phyloP scores from a whole-genome alignment of 495 filamentous ascomycete species.

The Zalerion maritima region DNA sequence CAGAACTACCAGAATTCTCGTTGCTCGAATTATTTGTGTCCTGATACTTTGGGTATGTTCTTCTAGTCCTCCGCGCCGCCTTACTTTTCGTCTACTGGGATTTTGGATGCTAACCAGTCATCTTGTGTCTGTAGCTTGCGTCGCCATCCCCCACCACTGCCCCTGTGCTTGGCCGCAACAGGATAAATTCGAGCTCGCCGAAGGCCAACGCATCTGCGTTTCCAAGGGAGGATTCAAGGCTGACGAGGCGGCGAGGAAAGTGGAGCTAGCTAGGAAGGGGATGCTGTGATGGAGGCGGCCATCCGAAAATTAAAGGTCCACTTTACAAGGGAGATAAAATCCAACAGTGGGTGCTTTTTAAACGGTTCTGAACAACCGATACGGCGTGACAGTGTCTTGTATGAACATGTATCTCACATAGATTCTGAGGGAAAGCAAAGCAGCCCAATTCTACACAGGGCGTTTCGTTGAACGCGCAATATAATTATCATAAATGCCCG shows the following conservation, averaged over 20 bases:
- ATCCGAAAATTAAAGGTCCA: too few relatives aligned
- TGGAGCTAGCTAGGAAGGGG: slow-evolving; percentile 73
- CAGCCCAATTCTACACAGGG: too few relatives aligned
- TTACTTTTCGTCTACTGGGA: neutral
- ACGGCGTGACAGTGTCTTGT: too few relatives aligned
- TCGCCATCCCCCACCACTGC: slow-evolving; percentile 87
- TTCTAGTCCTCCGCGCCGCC: neutral
- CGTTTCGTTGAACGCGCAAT: too few relatives aligned
- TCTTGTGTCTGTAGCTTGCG: slow-evolving; percentile 43
- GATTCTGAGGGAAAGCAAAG: too few relatives aligned
- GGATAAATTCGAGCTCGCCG: slow-evolving; percentile 78
- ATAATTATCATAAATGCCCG: too few relatives aligned
- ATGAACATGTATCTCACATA: too few relatives aligned
- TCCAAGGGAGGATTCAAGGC: slow-evolving; percentile 69
- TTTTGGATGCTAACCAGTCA: neutral
- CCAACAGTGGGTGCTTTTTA: too few relatives aligned
- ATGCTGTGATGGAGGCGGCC: slow-evolving; percentile 53
- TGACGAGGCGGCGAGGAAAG: slow-evolving; percentile 59
- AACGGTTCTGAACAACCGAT: too few relatives aligned
- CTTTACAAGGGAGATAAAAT: too few relatives aligned
- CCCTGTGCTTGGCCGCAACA: slow-evolving; percentile 76
- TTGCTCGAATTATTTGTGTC: slow-evolving; percentile 86
- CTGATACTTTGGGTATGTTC: slow-evolving; percentile 52
- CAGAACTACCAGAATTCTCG: slow-evolving; percentile 46
- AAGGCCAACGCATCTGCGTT: slow-evolving; percentile 67